Evolutionary conservation across 106 monocot species (phyloP), one percentile per base, ranked within the genome.

Genomic region (Hemerocallis citrina): DNA sequence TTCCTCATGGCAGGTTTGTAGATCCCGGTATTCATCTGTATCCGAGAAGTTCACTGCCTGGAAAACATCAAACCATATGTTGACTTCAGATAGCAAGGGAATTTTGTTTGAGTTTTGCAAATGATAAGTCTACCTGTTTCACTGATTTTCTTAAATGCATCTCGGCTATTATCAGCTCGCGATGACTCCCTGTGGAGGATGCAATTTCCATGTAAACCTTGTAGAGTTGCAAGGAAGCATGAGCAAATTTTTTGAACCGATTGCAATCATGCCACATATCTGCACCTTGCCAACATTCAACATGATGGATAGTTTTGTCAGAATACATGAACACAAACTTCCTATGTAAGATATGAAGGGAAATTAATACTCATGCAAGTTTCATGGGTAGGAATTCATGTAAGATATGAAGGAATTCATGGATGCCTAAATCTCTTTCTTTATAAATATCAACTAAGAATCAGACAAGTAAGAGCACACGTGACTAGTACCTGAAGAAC

Each of bases 141-240:
- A 96, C 69, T 28, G 86, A 68, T 67, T 77, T 91, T 63, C 71
- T 76, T 29, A 96, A 71, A 65, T 87, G 95, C 86, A 90, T 84
- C 59, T 91, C 86, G 63, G 86, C 90, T 31, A 63, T 21, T 40
- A 48, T 34, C 50, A 96, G 83, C 49, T 96, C 96, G 56, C 62
- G 58, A 32, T 48, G 55, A 31, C 68, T 79, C 4, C 82, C 82
- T 45, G 57, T 82, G 4, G 82, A 85, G 6, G 73, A 72, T 72
- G 93, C 75, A 63, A 93, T 88, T 69, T 89, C 79, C 88, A 93
- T 79, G 74, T 75, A 85, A 68, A 82, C 68, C 40, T 85, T 69
- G 55, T 85, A 89, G 16, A 93, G 69, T 59, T 79, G 69, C 57
- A 93, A 70, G 44, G 93, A 82, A 14, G 79, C 85, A 46, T 61